A percentile compares a stretch with the other conserved stretches of the same genome.
Evolutionary conservation across 1,139 yeast genomes (phyloP).

Genomic region (Candida tropicalis): DNA sequence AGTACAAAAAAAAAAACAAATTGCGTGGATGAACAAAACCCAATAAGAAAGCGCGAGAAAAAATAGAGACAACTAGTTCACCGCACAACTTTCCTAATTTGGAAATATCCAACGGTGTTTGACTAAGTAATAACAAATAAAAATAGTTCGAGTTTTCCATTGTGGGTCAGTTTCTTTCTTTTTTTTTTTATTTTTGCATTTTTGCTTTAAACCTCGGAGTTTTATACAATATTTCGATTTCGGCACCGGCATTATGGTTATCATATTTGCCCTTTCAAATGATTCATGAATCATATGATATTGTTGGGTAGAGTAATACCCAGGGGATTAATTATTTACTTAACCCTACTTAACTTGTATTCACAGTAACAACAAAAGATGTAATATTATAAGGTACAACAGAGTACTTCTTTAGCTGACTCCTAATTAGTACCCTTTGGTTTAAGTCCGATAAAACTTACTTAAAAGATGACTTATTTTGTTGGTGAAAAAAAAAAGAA

Average conservation of each 20-base stretch:
- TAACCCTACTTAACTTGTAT: too few relatives aligned
- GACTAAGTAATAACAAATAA: not conserved
- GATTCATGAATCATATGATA: not conserved
- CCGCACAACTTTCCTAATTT: constrained; percentile 3
- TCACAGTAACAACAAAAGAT: too few relatives aligned
- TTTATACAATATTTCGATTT: constrained; percentile 2
- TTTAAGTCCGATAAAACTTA: too few relatives aligned
- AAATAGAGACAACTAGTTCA: not conserved
- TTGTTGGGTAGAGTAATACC: too few relatives aligned
- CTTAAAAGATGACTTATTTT: too few relatives aligned
- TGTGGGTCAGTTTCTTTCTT: not conserved
- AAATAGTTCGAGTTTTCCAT: not conserved
- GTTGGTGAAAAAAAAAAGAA: too few relatives aligned
- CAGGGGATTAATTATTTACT: too few relatives aligned
- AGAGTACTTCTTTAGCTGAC: too few relatives aligned
- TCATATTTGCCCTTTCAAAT: not conserved
- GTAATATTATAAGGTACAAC: too few relatives aligned
- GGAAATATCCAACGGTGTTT: constrained; percentile 3
- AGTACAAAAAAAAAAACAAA: not conserved
- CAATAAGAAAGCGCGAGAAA: not conserved
- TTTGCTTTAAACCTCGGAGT: constrained; percentile 6
- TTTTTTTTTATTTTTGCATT: not conserved
- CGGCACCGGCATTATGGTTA: constrained; percentile 6
- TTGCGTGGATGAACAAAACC: not conserved
- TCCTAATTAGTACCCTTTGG: too few relatives aligned